Percentiles rank a stretch among this genome's conserved stretches.
These are phyloP conservation scores for Pistacia vera DNA, from an alignment of 345 rosid genomes.

Conservation along the genomic window DNA sequence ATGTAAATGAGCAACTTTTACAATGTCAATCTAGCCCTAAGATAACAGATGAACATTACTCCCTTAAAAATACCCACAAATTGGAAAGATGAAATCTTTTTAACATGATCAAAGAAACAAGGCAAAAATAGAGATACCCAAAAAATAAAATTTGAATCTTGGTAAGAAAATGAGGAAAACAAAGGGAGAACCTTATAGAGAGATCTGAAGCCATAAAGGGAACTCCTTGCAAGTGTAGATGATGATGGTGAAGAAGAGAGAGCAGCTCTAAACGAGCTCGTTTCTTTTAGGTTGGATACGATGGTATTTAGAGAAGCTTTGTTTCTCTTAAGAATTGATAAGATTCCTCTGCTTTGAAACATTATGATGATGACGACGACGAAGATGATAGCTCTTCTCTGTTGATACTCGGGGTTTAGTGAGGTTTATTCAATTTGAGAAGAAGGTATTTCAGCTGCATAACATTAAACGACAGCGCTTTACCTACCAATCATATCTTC, in stretches of 20 bases:
- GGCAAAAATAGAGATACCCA: neutral
- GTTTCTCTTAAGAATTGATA: constrained; percentile 58
- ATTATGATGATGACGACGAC: constrained; percentile 12
- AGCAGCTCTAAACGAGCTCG: constrained; percentile 30
- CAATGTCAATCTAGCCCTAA: neutral
- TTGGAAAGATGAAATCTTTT: neutral
- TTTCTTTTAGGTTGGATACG: constrained; percentile 32
- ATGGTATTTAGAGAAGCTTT: constrained; percentile 34
- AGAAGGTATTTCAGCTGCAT: too few relatives aligned
- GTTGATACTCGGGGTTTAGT: neutral
- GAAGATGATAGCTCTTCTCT: neutral
- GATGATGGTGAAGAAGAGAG: constrained; percentile 31
- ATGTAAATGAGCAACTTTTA: neutral
- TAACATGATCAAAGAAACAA: neutral
- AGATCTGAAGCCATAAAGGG: constrained; percentile 47
- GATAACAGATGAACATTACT: neutral
- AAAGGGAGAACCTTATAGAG: constrained; percentile 37
- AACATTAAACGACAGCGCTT: too few relatives aligned
- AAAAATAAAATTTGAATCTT: neutral
- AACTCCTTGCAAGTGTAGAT: constrained; percentile 39
- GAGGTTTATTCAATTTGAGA: neutral
- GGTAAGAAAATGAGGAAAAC: constrained; percentile 8
- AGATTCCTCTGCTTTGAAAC: constrained; percentile 50
- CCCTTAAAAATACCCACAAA: neutral
- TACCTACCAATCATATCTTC: too few relatives aligned